Percentiles rank a stretch among this genome's conserved stretches.
Conservation (phyloP, 768 basidiomycete genomes). For the Steccherinum ochraceum region DNA sequence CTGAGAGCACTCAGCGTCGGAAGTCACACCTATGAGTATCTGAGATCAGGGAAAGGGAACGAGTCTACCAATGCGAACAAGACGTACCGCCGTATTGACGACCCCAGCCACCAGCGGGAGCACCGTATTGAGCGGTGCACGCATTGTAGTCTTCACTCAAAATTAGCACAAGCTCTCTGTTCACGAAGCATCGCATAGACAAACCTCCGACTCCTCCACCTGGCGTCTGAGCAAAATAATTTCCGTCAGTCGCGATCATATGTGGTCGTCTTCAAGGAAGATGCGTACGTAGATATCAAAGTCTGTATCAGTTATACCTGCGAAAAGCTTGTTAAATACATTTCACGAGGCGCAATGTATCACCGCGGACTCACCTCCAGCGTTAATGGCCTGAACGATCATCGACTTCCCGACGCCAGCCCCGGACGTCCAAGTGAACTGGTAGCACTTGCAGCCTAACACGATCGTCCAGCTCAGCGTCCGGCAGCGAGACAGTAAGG, state of each 20-base stretch:
- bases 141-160: slow-evolving; percentile 10
- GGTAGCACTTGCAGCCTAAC: slow-evolving; percentile 18
- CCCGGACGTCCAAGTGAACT: slow-evolving; percentile 21
- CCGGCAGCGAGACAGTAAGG: too few relatives aligned
- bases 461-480: too few relatives aligned
- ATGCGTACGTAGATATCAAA: slow-evolving; percentile 10
- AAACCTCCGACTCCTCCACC: slow-evolving; percentile 18
- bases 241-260: too few relatives aligned
- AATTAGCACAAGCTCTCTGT: background rate
- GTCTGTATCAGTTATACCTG: slow-evolving; percentile 11
- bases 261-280: too few relatives aligned
- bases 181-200: slow-evolving; percentile 3
- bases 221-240: too few relatives aligned
- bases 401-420: slow-evolving; percentile 17
- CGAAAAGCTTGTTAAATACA: background rate
- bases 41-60: too few relatives aligned
- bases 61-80: too few relatives aligned
- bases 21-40: slow-evolving; percentile 16
- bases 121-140: slow-evolving; percentile 17
- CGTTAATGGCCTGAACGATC: slow-evolving; percentile 21
- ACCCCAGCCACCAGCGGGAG: slow-evolving; percentile 10
- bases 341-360: too few relatives aligned
- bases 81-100: slow-evolving; percentile 11
- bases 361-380: slow-evolving; percentile 11
- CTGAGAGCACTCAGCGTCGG: slow-evolving; percentile 16